These are phyloP conservation scores for Viola pubescens DNA, from an alignment of 441 rosid species.

Conservation along the genomic window DNA sequence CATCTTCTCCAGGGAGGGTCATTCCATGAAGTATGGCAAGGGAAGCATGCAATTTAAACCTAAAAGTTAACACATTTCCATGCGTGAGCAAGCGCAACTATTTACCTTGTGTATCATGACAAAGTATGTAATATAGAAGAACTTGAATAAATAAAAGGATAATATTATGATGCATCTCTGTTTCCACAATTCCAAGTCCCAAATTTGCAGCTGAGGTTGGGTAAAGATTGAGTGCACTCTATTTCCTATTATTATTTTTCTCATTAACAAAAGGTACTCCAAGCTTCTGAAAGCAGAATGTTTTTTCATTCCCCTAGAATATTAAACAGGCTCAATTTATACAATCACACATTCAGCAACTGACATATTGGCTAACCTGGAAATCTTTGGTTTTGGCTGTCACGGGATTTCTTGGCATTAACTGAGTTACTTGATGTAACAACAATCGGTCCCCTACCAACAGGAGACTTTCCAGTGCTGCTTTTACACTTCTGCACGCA, in stretches of 20 bases:
- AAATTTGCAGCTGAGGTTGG: background rate
- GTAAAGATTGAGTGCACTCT: background rate
- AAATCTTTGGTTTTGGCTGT: slow-evolving; percentile 29
- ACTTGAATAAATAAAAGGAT: background rate
- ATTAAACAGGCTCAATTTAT: slow-evolving; percentile 2
- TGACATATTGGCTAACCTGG: slow-evolving; percentile 37
- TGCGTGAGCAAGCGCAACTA: background rate
- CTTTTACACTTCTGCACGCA: slow-evolving; percentile 33
- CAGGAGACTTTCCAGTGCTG: slow-evolving; percentile 19
- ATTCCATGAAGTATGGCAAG: background rate
- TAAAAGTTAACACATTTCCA: background rate
- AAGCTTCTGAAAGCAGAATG: background rate
- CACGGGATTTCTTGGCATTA: slow-evolving; percentile 36
- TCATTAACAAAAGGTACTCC: background rate
- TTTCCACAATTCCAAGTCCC: background rate
- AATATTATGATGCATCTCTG: background rate
- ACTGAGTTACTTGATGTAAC: slow-evolving; percentile 17
- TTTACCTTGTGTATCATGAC: background rate
- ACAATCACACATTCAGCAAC: slow-evolving; percentile 1
- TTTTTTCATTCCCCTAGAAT: background rate
- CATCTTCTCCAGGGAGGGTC: slow-evolving; percentile 1
- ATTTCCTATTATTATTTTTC: background rate
- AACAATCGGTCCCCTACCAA: slow-evolving; percentile 27
- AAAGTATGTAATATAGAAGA: background rate
- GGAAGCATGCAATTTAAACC: background rate